Base-by-base conservation (phyloP, 257 asterid species). In the Paraleonurus japonicus region DNA sequence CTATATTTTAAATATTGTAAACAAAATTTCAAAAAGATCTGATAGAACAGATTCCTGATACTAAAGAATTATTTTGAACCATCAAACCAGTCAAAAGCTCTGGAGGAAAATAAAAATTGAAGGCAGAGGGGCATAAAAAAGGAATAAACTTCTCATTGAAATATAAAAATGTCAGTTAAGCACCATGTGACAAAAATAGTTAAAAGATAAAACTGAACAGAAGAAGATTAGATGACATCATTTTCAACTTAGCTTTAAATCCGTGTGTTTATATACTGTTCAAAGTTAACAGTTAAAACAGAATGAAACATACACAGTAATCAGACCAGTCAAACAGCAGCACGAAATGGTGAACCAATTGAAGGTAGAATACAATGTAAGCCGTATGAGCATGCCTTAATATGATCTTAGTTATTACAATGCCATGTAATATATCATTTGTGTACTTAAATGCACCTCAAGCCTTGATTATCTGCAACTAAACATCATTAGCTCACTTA, bases 1-100 rank as follows among this genome's bases (percentile, higher is more conserved):
- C 45, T 47, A 27, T 15, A 61, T 63, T 45, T 28, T 39, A 62
- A 73, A 33, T 32, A 55, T 16, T 16, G 22, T 11, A 11, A 33
- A 35, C 2, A 11, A 11, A 33, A 7, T 39, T 20, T 55, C 2
- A 16, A 62, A 19, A 51, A 67, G 5, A 71, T 45, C 13, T 54
- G 58, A 63, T 28, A 19, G 61, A 63, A 35, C 33, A 65, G 33
- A 65, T 53, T 70, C 28, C 48, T 32, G 74, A 57, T 1, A 26
- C 8, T 58, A 16, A 16, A 11, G 20, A 15, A 27, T 4, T 1
- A 58, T 4, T 26, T 7, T 13, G 15, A 54, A 15, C 20, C 4
- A 51, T 26, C 43, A 43, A 39, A 22, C 22, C 39, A 7, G 28
- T 43, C 60, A 33, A 1, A 11, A 43, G 51, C 4, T 43, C 7